These are phyloP conservation scores for Pilasporangium apinafurcum DNA, from an alignment of 352 stramenopile species.

Conservation along the genomic window DNA sequence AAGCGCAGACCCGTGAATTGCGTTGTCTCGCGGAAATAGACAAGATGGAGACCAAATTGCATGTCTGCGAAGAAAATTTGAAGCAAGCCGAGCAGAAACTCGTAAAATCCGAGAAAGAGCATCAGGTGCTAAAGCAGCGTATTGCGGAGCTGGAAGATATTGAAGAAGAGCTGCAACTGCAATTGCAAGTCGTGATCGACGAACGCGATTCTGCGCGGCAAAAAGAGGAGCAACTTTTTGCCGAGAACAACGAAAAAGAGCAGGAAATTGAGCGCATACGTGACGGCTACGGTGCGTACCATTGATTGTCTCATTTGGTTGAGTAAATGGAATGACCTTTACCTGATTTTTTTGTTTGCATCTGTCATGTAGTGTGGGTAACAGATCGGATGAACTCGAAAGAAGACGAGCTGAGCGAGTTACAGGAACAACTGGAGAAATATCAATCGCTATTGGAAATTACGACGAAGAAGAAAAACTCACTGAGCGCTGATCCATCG, in stretches of 20 bases:
- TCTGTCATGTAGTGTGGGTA: conserved; percentile 61
- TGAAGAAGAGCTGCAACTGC: conserved; percentile 74
- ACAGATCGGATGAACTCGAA: conserved; percentile 87
- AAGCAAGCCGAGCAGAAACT: conserved; percentile 22
- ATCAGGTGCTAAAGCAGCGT: conserved; percentile 23
- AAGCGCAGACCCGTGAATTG: conserved; percentile 71
- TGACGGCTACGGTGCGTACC: conserved; percentile 65
- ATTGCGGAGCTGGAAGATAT: conserved; percentile 57
- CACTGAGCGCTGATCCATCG: background rate
- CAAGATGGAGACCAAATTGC: conserved; percentile 58
- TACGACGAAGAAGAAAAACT: conserved; percentile 18
- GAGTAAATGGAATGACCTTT: no score
- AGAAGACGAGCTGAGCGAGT: conserved; percentile 77
- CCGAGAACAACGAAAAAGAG: conserved; percentile 82
- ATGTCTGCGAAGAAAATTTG: conserved; percentile 34
- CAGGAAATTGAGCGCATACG: conserved; percentile 86
- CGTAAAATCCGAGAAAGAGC: conserved; percentile 25
- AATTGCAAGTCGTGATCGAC: conserved; percentile 80
- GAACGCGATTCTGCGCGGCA: conserved; percentile 72
- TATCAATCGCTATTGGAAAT: conserved; percentile 76
- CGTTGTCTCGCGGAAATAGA: conserved; percentile 62
- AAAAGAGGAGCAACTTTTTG: conserved; percentile 81
- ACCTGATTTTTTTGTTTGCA: background rate
- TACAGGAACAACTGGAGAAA: conserved; percentile 81
- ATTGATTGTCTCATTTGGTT: no score